Evolutionary conservation across 2,329 filamentous ascomycete species (phyloP), one percentile per base, ranked within the genome.

Genomic region (Ascocoryne sarcoides): DNA sequence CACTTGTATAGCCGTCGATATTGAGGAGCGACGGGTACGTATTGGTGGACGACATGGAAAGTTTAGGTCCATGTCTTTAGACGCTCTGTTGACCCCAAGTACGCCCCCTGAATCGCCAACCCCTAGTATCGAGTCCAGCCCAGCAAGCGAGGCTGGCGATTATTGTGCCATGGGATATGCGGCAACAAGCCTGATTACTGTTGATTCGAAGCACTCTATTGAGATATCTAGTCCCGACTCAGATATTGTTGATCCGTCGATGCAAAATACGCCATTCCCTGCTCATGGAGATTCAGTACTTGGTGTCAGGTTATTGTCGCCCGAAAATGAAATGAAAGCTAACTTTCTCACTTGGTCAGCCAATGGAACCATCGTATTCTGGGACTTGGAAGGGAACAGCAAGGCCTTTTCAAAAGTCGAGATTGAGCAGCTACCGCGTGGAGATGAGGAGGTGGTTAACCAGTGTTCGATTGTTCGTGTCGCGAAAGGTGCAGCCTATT

Each of bases 261-360:
- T 47, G n/a, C 66, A 65, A 32, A 70, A 76, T 17, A 53, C 44
- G 12, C 70, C 71, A 10, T 75, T 82, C 32, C 71, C 78, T 1
- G 78, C 77, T 10, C 75, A 79, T 43, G 75, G 75, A 10, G 76
- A 80, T 37, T 63, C 77, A 1, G 74, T 82, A n/a, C 61, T 88
- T 31, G 92, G 92, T 10, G 79, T 95, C 1, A 74, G 79, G 38
- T 62, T 78, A 1, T 64, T 95, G 4, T 61, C 70, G 3, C 66
- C 66, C 16, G 70, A 76, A 0, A 84, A 84, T 43, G 59, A 67
- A 4, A 63, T 76, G 17, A 69, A 74, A 16, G 80, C 86, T 1
- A 74, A 80, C 7, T 95, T 96, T 56, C 80, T 89, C 49, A 95
- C 89, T 0, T 98, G 89, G 85, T 89, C 90, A 2, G 76, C 75